A percentile compares a stretch with the other conserved stretches of the same genome.
Evolutionary conservation across 257 asterid genomes (phyloP).

Genomic region (Scutellaria barbata): DNA sequence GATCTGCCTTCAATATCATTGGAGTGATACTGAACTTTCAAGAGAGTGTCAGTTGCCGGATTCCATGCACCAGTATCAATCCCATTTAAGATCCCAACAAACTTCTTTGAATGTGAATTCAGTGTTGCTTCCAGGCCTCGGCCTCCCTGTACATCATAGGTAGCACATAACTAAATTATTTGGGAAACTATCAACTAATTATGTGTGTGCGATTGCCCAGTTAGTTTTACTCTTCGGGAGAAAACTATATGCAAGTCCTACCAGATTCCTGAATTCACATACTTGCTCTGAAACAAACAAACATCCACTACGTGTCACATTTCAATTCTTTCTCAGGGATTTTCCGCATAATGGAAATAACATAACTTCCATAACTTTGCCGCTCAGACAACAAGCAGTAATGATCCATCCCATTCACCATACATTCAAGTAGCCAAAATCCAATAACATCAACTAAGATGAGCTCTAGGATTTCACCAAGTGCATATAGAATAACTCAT

Average conservation of each 20-base stretch:
- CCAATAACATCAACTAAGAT: constrained; percentile 10
- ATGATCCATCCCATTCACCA: constrained; percentile 18
- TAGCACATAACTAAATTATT: constrained; percentile 27
- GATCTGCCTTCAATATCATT: constrained; percentile 74
- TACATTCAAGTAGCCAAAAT: neutral
- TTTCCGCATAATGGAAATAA: neutral
- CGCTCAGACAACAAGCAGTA: neutral
- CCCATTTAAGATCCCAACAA: constrained; percentile 92
- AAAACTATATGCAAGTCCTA: neutral
- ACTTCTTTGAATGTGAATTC: constrained; percentile 74
- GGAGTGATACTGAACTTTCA: constrained; percentile 77
- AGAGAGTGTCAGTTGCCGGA: constrained; percentile 80
- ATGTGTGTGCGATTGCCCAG: neutral
- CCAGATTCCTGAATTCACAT: constrained; percentile 7
- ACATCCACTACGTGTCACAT: neutral
- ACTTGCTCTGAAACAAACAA: neutral
- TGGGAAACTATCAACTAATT: constrained; percentile 6
- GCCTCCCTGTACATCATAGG: constrained; percentile 74
- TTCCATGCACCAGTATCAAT: constrained; percentile 95
- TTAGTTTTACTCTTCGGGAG: constrained; percentile 6
- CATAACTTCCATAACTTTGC: constrained; percentile 15
- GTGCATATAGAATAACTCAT: neutral
- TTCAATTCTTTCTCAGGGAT: neutral
- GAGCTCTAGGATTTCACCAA: no score
- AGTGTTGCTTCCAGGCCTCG: constrained; percentile 78